Evolutionary conservation across 176 grass and related monocot genomes (phyloP).

Genomic region (Zoysia pacifica): DNA sequence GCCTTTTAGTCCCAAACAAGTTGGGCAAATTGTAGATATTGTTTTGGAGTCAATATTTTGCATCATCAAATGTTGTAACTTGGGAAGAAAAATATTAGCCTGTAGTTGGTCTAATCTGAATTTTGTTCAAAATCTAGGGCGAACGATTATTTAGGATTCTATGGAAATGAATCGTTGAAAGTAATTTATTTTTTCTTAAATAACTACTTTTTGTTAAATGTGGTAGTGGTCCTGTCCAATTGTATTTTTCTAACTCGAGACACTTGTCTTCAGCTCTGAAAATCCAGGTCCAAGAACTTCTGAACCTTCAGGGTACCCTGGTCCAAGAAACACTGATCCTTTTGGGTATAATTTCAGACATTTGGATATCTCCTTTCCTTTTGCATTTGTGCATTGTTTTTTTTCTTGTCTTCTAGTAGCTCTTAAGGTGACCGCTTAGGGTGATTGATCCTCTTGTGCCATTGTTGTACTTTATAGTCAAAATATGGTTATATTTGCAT

Average conservation of each 20-base stretch:
- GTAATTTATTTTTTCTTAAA: background rate
- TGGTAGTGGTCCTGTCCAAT: background rate
- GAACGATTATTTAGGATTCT: background rate
- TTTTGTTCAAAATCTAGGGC: background rate
- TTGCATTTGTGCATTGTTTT: background rate
- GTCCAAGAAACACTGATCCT: slow-evolving; percentile 42
- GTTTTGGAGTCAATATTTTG: background rate
- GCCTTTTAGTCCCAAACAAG: no score
- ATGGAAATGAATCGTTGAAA: background rate
- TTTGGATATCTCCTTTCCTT: background rate
- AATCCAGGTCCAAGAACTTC: slow-evolving; percentile 15
- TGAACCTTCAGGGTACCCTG: slow-evolving; percentile 50
- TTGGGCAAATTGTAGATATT: background rate
- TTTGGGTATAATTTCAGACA: slow-evolving; percentile 41
- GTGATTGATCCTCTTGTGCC: background rate
- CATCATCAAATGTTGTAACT: slow-evolving; percentile 5
- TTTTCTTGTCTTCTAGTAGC: no score
- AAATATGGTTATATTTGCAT: background rate
- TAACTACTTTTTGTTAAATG: background rate
- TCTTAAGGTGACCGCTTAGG: no score
- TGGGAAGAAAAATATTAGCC: background rate
- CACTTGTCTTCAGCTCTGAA: slow-evolving; percentile 54
- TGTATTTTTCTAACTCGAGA: slow-evolving; percentile 23
- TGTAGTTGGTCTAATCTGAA: slow-evolving; percentile 14
- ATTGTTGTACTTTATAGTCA: background rate